Percentiles rank a stretch among this genome's conserved stretches.
Evolutionary conservation across 2,329 filamentous ascomycete species (phyloP).

Genomic region (Cryphonectria naterciae): DNA sequence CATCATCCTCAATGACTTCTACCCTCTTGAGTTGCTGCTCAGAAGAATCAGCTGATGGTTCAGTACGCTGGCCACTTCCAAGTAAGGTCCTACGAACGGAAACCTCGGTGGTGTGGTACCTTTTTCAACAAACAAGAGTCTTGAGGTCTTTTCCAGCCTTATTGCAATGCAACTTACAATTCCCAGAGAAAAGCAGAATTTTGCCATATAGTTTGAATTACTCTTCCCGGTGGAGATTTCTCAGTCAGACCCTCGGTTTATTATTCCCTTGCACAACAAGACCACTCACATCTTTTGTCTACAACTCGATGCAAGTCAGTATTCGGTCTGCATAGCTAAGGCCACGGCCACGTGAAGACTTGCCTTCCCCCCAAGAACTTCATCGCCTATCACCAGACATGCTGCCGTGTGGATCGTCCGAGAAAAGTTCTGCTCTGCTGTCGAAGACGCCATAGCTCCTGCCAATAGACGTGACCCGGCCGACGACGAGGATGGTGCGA

Average conservation of each 20-base stretch:
- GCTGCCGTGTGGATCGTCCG: conserved; percentile 85
- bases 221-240: conserved; percentile 47
- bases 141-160: background rate
- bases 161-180: conserved; percentile 49
- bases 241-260: conserved; percentile 25
- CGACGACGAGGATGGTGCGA: conserved; percentile 27
- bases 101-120: background rate
- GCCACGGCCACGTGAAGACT: conserved; percentile 30
- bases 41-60: conserved; percentile 14
- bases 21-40: conserved; percentile 74
- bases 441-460: conserved; percentile 50
- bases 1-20: conserved; percentile 93
- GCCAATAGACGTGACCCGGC: conserved; percentile 7
- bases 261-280: background rate
- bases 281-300: conserved; percentile 37
- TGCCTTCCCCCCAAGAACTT: conserved; percentile 93
- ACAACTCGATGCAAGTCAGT: conserved; percentile 13
- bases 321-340: background rate
- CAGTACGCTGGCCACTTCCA: background rate
- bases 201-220: conserved; percentile 67
- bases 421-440: conserved; percentile 59
- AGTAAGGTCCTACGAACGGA: background rate
- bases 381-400: conserved; percentile 95
- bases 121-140: background rate
- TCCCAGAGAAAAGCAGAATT: conserved; percentile 66